Conservation (phyloP, 495 filamentous ascomycete genomes). For the Penicillium ochrochloron region DNA sequence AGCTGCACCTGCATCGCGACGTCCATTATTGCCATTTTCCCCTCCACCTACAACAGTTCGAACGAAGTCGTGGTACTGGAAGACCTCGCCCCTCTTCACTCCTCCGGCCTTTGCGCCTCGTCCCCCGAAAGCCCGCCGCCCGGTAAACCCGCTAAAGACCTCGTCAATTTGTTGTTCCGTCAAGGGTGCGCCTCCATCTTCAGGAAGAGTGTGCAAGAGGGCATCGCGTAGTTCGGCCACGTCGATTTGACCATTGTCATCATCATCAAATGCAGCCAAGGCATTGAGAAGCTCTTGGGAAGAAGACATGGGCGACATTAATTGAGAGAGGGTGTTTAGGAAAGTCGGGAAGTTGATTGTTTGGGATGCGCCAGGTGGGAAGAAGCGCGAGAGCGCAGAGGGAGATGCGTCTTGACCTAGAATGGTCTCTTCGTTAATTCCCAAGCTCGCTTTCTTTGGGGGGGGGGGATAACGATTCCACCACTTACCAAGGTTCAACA, state of each 20-base stretch:
- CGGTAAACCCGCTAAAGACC: slow-evolving; percentile 82
- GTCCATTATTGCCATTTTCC: slow-evolving; percentile 38
- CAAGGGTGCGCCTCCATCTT: slow-evolving; percentile 68
- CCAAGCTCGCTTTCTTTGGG: neutral
- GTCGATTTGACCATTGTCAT: slow-evolving; percentile 92
- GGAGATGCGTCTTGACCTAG: slow-evolving; percentile 61
- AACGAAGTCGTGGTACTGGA: slow-evolving; percentile 54
- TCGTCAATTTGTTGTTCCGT: slow-evolving; percentile 80
- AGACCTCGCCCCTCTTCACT: slow-evolving; percentile 49
- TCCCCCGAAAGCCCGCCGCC: slow-evolving; percentile 71
- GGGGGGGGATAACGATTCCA: neutral
- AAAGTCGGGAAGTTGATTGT: slow-evolving; percentile 84
- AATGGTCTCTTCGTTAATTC: slow-evolving; percentile 11
- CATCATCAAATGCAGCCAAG: slow-evolving; percentile 92
- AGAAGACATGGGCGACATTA: slow-evolving; percentile 73
- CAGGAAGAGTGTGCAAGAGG: slow-evolving; percentile 77
- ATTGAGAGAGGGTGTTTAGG: slow-evolving; percentile 72
- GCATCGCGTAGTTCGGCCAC: slow-evolving; percentile 81
- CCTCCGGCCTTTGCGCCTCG: slow-evolving; percentile 36
- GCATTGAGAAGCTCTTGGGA: slow-evolving; percentile 80
- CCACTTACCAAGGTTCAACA: slow-evolving; percentile 70
- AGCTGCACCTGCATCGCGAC: slow-evolving; percentile 28
- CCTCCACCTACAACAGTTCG: slow-evolving; percentile 45
- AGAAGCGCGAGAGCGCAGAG: slow-evolving; percentile 71
- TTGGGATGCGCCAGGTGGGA: slow-evolving; percentile 67